Evolutionary conservation across 1,284 basidiomycete species (phyloP).

Genomic region (Heterobasidion parviporum): DNA sequence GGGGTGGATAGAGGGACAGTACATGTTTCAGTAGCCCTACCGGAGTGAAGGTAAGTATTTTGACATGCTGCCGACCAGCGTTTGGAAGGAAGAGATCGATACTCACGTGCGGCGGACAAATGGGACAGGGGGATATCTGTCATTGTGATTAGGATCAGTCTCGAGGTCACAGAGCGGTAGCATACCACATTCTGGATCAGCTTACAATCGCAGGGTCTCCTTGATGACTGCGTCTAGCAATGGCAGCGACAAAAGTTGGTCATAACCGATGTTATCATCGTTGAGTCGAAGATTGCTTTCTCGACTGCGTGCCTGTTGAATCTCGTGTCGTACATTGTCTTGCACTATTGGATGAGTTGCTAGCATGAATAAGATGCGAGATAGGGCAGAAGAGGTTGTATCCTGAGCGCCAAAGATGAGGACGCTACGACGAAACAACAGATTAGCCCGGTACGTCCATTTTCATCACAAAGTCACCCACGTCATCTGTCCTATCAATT

Average conservation of each 20-base stretch:
- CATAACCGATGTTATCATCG: conserved; percentile 4
- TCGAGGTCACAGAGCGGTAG: too few species aligned
- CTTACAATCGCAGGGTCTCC: conserved; percentile 37
- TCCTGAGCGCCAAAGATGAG: neutral
- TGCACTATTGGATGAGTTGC: neutral
- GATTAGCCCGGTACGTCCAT: too few species aligned
- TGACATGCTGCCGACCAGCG: too few species aligned
- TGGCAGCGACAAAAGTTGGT: neutral
- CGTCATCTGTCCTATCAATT: conserved; percentile 25
- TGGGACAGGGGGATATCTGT: conserved; percentile 30
- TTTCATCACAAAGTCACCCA: conserved; percentile 8
- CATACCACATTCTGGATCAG: neutral
- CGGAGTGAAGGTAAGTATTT: neutral
- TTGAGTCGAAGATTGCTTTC: neutral
- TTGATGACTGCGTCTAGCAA: conserved; percentile 35
- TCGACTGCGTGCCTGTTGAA: neutral
- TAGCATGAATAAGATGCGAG: neutral
- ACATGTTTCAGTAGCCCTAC: neutral
- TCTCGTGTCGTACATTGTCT: neutral
- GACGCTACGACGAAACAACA: conserved; percentile 2
- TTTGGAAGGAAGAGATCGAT: neutral
- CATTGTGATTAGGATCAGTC: too few species aligned
- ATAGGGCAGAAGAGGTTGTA: neutral
- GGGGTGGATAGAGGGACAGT: conserved; percentile 12
- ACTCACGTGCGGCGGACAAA: conserved; percentile 36